phyloP scores from a whole-genome alignment of 2,329 filamentous ascomycete species.

The Orbilia blumenaviensis region DNA sequence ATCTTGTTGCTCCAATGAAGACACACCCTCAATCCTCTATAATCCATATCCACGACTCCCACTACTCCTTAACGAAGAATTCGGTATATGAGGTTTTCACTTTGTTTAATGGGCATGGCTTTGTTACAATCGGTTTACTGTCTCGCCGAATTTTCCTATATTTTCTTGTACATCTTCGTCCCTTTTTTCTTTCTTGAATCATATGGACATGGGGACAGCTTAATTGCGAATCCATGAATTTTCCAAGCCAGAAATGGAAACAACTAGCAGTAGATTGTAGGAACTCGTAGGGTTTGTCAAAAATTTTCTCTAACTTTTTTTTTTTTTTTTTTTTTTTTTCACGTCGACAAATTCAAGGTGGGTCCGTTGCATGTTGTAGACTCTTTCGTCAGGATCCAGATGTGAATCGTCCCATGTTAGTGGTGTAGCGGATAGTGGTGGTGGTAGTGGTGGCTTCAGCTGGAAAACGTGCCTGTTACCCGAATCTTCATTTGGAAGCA shows the following conservation, averaged over 20 bases:
- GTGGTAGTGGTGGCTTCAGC: not conserved
- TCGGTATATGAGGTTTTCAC: constrained; percentile 45
- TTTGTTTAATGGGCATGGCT: constrained; percentile 54
- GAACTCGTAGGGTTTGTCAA: constrained; percentile 42
- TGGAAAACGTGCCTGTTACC: not conserved
- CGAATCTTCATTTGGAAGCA: too few relatives aligned
- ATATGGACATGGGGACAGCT: constrained; percentile 43
- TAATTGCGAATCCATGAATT: constrained; percentile 33
- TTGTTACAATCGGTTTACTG: constrained; percentile 48
- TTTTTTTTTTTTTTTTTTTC: not conserved
- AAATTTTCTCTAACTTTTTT: not conserved
- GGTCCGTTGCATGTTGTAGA: not conserved
- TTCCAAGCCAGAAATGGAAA: constrained; percentile 26
- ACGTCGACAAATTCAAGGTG: not conserved
- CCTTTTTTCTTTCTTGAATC: constrained; percentile 29
- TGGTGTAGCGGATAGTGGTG: too few relatives aligned
- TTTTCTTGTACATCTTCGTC: constrained; percentile 50
- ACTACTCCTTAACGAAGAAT: constrained; percentile 38
- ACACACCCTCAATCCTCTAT: constrained; percentile 8
- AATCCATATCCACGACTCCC: constrained; percentile 39
- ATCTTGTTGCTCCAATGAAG: constrained; percentile 3
- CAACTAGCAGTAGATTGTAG: not conserved
- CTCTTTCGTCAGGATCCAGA: not conserved
- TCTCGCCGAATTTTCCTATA: constrained; percentile 26
- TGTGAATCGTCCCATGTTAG: not conserved